These are phyloP conservation scores for Puccinia polysora DNA, from an alignment of 1,284 basidiomycete genomes.

Conservation along the genomic window DNA sequence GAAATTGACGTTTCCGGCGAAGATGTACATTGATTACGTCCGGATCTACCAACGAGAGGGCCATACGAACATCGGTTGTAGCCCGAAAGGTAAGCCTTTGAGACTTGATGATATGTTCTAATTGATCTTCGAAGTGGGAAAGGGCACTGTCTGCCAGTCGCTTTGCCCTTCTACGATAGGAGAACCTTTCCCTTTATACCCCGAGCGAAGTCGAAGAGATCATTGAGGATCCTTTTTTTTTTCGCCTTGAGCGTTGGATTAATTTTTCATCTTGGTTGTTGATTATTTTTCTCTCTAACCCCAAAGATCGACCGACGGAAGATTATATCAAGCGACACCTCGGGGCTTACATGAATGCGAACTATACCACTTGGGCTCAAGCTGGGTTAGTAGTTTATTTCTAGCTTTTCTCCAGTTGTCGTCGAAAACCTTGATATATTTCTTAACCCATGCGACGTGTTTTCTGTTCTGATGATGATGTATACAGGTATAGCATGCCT, in stretches of 20 bases:
- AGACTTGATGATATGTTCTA: no score
- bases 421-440: not conserved
- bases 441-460: not conserved
- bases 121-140: no score
- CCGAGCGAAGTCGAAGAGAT: no score
- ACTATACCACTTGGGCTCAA: slow-evolving; percentile 50
- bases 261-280: not conserved
- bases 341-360: slow-evolving; percentile 50
- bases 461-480: not conserved
- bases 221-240: no score
- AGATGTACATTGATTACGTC: slow-evolving; percentile 74
- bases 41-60: slow-evolving; percentile 65
- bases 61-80: slow-evolving; percentile 39
- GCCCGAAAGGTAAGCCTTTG: slow-evolving; percentile 19
- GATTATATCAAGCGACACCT: slow-evolving; percentile 51
- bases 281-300: not conserved
- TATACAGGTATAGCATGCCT: slow-evolving; percentile 22
- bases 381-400: slow-evolving; percentile 33
- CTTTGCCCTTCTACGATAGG: no score
- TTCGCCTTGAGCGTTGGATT: no score
- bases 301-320: slow-evolving; percentile 47
- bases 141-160: no score
- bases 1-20: slow-evolving; percentile 61
- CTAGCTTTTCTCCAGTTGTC: not conserved
- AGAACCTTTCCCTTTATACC: no score